Conservation (phyloP, 106 monocot genomes). For the Dendrobium catenatum region DNA sequence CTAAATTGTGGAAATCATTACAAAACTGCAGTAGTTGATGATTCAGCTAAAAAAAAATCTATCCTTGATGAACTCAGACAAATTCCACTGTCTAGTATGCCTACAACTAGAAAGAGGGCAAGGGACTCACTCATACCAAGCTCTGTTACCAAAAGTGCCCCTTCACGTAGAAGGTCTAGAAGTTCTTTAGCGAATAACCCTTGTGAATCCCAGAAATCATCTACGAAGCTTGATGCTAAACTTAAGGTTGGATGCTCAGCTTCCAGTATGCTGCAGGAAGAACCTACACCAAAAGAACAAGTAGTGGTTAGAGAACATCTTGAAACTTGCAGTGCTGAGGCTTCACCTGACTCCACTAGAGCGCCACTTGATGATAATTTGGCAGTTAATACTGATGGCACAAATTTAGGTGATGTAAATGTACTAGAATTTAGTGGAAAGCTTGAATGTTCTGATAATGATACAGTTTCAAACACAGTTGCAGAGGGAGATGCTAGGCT, state of each 20-base stretch:
- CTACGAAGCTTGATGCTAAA: slow-evolving; percentile 6
- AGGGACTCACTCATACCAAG: slow-evolving; percentile 32
- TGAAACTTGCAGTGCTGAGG: not conserved
- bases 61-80: slow-evolving; percentile 58
- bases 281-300: slow-evolving; percentile 7
- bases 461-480: slow-evolving; percentile 3
- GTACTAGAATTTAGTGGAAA: slow-evolving; percentile 14
- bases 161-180: slow-evolving; percentile 44
- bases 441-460: slow-evolving; percentile 19
- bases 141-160: slow-evolving; percentile 19
- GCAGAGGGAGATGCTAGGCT: slow-evolving; percentile 7
- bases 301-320: not conserved
- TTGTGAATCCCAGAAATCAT: slow-evolving; percentile 19
- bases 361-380: slow-evolving; percentile 7
- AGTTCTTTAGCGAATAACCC: slow-evolving; percentile 27
- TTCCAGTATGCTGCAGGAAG: slow-evolving; percentile 13
- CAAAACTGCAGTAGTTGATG: slow-evolving; percentile 20
- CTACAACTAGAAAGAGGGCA: slow-evolving; percentile 38
- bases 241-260: slow-evolving; percentile 9
- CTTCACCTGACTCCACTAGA: slow-evolving; percentile 1
- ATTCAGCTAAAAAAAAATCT: slow-evolving; percentile 31
- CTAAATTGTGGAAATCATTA: slow-evolving; percentile 16
- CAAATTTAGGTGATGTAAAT: slow-evolving; percentile 7
- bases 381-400: slow-evolving; percentile 5
- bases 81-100: slow-evolving; percentile 29